Evolutionary conservation across 73 alveolate species (phyloP), one percentile per base, ranked within the genome.

Genomic region (Uronychia setigera): DNA sequence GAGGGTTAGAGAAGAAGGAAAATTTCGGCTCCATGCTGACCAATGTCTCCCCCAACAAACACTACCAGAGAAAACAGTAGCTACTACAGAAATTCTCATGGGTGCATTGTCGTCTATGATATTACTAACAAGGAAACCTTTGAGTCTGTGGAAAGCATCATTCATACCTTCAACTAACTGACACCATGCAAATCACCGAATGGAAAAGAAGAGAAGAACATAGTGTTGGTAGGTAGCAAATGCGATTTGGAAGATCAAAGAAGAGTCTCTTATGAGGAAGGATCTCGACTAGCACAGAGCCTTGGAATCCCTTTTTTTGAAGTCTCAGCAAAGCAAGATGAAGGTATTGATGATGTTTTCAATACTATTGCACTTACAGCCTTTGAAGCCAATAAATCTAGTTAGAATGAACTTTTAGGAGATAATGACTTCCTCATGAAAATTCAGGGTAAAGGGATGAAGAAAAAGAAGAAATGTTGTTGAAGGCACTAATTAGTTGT

Each of bases 51-150:
- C n/a, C n/a, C n/a, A n/a, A n/a, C n/a, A n/a, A n/a, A n/a, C n/a
- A n/a, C n/a, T n/a, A n/a, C n/a, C n/a, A n/a, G n/a, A n/a, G n/a
- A n/a, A n/a, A n/a, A n/a, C 33, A 81, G 30, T 25, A 34, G 82
- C 34, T 91, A 91, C 82, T 81, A 87, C 46, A 82, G 94, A 74
- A 94, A 87, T 31, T 91, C 94, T 26, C 46, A 87, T 82, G 91
- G 84, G 1, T 77, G 85, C 32, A 87, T 91, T 32, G 76, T 91
- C 29, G 94, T 85, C 26, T 91, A 81, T 87, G 96, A 91, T 82
- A 81, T 87, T 46, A 87, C 96, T 14, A 59, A 86, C 57, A 60
- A 76, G 78, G 87, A 80, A 0, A 46, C 87, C 46, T 91, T 91
- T 78, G 78, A 59, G 32, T 35, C 81, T 80, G 82, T 80, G 60